A percentile compares a stretch with the other conserved stretches of the same genome.
Evolutionary conservation across 352 stramenopile species (phyloP).

Genomic region (Globisporangium apiculatum): DNA sequence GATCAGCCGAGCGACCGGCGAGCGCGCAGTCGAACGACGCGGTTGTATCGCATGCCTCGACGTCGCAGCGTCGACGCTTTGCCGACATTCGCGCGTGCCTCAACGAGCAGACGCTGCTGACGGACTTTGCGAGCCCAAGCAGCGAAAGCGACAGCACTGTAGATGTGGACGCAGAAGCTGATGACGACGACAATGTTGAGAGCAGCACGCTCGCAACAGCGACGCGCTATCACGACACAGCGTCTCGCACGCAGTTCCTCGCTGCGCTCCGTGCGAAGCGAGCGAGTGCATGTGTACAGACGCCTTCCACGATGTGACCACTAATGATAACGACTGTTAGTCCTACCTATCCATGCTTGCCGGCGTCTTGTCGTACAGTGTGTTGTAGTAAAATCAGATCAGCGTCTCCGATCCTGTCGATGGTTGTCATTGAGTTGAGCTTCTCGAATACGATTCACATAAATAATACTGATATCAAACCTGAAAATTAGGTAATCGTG

Average conservation of each 20-base stretch:
- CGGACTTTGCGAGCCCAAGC: background rate
- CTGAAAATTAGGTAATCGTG: too few relatives aligned
- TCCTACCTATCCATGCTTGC: too few relatives aligned
- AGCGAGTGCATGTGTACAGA: background rate
- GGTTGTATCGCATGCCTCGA: background rate
- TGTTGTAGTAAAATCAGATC: too few relatives aligned
- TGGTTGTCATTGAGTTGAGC: too few relatives aligned
- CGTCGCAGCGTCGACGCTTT: constrained; percentile 6
- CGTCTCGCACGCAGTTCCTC: background rate
- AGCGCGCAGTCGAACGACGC: background rate
- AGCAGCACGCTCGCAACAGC: background rate
- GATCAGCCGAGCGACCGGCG: background rate
- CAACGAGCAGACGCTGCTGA: constrained; percentile 1
- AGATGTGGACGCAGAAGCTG: too few relatives aligned
- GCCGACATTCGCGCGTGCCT: constrained; percentile 11
- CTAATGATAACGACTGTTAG: too few relatives aligned
- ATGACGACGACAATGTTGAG: background rate
- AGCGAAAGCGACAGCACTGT: background rate
- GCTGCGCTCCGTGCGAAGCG: background rate
- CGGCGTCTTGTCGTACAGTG: too few relatives aligned
- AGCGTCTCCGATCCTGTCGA: too few relatives aligned
- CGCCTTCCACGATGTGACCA: too few relatives aligned
- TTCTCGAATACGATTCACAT: too few relatives aligned
- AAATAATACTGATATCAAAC: too few relatives aligned
- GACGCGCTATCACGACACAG: background rate